Evolutionary conservation across 345 rosid species (phyloP).

Genomic region (Firmiana major): DNA sequence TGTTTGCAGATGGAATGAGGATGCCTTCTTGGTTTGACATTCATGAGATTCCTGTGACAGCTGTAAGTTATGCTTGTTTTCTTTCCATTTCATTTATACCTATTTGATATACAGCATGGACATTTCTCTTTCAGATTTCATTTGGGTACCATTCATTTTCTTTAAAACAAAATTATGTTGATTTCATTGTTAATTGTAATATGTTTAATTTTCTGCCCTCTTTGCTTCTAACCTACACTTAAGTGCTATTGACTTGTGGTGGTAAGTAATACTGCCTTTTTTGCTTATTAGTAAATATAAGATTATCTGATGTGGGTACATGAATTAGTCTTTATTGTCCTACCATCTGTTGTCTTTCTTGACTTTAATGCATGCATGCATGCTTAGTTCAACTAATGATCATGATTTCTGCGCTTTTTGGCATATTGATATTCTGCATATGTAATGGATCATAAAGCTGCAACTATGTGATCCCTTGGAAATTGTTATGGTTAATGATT

Average conservation of each 20-base stretch:
- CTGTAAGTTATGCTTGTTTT: conserved; percentile 40
- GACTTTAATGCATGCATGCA: background rate
- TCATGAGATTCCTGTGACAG: conserved; percentile 77
- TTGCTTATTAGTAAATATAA: background rate
- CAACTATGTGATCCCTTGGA: background rate
- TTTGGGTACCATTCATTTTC: background rate
- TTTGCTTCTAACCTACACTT: background rate
- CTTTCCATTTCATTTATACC: background rate
- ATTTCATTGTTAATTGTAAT: background rate
- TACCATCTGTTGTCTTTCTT: background rate
- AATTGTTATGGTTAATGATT: background rate
- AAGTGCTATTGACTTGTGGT: background rate
- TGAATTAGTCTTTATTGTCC: background rate
- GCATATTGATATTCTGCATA: background rate
- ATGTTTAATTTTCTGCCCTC: background rate
- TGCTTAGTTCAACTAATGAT: background rate
- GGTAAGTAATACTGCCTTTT: background rate
- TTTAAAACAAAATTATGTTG: background rate
- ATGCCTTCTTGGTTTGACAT: conserved; percentile 98
- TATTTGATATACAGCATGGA: background rate
- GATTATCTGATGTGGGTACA: background rate
- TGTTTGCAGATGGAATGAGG: conserved; percentile 61
- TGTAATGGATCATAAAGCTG: background rate
- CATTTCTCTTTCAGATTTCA: background rate
- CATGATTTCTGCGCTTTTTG: background rate